Evolutionary conservation across 192 early-diverging fungal species (phyloP), one percentile per base, ranked within the genome.

Genomic region (Diversispora eburnea): DNA sequence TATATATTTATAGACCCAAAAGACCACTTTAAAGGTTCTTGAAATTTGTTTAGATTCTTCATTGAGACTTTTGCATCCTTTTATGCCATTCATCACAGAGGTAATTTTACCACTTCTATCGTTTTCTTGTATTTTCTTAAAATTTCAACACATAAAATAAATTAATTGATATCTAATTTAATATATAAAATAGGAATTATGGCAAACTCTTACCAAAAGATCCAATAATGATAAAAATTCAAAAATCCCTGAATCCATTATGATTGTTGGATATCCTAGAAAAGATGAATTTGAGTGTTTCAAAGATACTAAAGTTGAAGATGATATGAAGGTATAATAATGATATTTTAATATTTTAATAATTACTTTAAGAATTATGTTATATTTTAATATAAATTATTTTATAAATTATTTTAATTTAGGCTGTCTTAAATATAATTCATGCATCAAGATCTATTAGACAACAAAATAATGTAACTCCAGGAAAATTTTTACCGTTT

Each of bases 21-120:
- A 46, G 46, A 81, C 81, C 72, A 86, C 80, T 67, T 81, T 83
- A 9, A 75, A 57, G 57, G 76, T 83, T 8, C 77, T 95, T 4
- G 88, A 92, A 70, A 87, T 85, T 0, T 93, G 91, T 63, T 72
- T 94, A 75, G 92, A 95, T 67, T 75, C 80, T 7, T 91, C 91
- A 0, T 77, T 98, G 62, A 87, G 91, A 33, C 82, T 94, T 33
- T 81, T 95, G 65, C 97, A 98, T 78, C 97, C 97, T 22, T 94
- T 97, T 77, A 98, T 98, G 97, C 97, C 97, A 15, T 98, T 96
- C 77, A 78, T 98, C 15, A 96, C 95, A 13, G 97, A 98, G 88
- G 97, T 94, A 79, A 22, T n/a, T 47, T 54, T 17, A 8, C 51
- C 17, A 49, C n/a, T 57, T n/a, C 46, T 47, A 49, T 46, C 20